Conservation (phyloP, 2,329 filamentous ascomycete species). For the Neoascochyta sp. region DNA sequence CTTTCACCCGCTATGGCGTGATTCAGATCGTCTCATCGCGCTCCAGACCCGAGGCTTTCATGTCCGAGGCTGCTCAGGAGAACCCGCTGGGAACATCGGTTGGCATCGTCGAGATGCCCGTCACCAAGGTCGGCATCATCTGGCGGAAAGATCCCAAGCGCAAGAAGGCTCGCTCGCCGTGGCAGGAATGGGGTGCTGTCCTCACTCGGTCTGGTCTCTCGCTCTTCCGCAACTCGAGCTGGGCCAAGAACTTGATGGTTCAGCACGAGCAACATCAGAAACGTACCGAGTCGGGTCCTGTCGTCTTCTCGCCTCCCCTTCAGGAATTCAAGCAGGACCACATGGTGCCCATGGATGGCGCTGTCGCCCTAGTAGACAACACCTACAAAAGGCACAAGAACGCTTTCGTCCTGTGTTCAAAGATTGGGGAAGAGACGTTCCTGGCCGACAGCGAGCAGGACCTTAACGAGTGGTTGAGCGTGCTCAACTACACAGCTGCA, state of each 20-base stretch:
- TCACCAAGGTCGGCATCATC: constrained; percentile 89
- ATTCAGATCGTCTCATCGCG: constrained; percentile 92
- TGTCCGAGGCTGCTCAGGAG: constrained; percentile 77
- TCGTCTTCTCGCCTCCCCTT: constrained; percentile 86
- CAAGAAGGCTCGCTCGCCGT: constrained; percentile 89
- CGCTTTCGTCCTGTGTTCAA: constrained; percentile 84
- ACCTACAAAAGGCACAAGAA: constrained; percentile 95
- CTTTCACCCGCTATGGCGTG: constrained; percentile 86
- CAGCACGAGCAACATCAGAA: constrained; percentile 83
- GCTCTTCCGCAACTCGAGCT: constrained; percentile 88
- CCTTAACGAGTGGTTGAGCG: constrained; percentile 94
- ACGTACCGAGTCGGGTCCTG: constrained; percentile 69
- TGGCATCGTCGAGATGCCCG: constrained; percentile 93
- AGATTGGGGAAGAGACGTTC: constrained; percentile 80
- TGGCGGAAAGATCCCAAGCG: constrained; percentile 95
- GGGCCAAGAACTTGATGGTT: constrained; percentile 86
- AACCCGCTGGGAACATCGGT: constrained; percentile 79
- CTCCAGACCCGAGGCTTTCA: constrained; percentile 91
- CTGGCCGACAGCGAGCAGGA: constrained; percentile 86
- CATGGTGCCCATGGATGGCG: constrained; percentile 88
- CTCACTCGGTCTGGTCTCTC: constrained; percentile 96
- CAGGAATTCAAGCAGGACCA: constrained; percentile 91
- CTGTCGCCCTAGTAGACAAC: constrained; percentile 80
- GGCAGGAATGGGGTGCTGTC: constrained; percentile 98
- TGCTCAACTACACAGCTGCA: constrained; percentile 92